Evolutionary conservation across 2,329 filamentous ascomycete species (phyloP).

Genomic region (Colletotrichum kahawae): DNA sequence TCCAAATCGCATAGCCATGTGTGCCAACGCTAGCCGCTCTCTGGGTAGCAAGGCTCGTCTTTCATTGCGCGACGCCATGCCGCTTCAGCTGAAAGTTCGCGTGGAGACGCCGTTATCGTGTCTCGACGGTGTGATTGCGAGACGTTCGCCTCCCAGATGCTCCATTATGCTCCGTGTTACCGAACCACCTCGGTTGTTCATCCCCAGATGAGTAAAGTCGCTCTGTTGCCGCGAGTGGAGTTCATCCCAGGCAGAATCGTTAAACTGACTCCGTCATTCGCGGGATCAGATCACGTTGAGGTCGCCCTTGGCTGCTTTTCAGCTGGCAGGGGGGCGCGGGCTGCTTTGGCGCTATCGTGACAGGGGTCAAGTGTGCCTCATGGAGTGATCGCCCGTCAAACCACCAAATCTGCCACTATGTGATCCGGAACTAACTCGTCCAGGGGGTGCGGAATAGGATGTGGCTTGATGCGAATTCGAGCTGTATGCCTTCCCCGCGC

Average conservation of each 20-base stretch:
- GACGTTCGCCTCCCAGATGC: neutral
- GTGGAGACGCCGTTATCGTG: neutral
- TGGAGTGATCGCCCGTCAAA: conserved; percentile 4
- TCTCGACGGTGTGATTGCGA: neutral
- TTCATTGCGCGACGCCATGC: conserved; percentile 2
- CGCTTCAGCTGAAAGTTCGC: neutral
- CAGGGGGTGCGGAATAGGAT: neutral
- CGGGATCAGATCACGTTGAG: neutral
- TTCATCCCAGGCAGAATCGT: neutral
- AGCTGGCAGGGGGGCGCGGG: neutral
- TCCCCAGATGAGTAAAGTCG: neutral
- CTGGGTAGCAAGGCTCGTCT: neutral
- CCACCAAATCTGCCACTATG: neutral
- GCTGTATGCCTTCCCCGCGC: neutral
- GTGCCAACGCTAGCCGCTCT: neutral
- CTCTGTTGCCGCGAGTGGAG: neutral
- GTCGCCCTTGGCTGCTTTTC: neutral
- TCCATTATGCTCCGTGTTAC: neutral
- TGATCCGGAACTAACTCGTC: neutral
- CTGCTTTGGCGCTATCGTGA: conserved; percentile 2
- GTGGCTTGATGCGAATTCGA: conserved; percentile 1
- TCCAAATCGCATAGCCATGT: neutral
- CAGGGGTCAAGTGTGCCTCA: neutral
- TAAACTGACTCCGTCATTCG: neutral
- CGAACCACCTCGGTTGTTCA: neutral